Conservation (phyloP, 2,329 filamentous ascomycete species). For the Diaporthe sp. region DNA sequence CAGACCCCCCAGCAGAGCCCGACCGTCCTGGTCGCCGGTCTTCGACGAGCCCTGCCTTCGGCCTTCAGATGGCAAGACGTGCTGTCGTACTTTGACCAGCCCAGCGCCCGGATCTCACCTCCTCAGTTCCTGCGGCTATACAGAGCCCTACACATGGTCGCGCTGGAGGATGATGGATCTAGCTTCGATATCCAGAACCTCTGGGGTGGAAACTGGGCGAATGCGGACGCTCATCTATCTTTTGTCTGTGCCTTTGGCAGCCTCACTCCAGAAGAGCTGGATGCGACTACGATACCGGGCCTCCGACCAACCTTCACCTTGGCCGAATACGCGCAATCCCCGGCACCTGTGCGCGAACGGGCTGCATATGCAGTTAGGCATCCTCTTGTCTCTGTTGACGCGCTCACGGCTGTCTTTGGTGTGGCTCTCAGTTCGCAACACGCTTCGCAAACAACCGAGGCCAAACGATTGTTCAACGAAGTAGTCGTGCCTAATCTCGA, state of each 20-base stretch:
- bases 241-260: slow-evolving; percentile 91
- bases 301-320: slow-evolving; percentile 82
- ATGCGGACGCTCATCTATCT: slow-evolving; percentile 90
- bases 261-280: slow-evolving; percentile 80
- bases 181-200: slow-evolving; percentile 87
- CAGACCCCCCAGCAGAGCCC: slow-evolving; percentile 68
- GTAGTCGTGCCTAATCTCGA: slow-evolving; percentile 81
- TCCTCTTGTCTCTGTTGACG: slow-evolving; percentile 89
- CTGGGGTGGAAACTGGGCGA: slow-evolving; percentile 92
- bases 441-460: slow-evolving; percentile 73
- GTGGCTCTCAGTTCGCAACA: slow-evolving; percentile 73
- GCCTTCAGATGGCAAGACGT: slow-evolving; percentile 80
- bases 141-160: slow-evolving; percentile 81
- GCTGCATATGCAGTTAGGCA: slow-evolving; percentile 79
- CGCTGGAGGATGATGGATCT: slow-evolving; percentile 66
- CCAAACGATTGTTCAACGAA: slow-evolving; percentile 75
- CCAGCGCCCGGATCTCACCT: slow-evolving; percentile 80
- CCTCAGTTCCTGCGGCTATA: slow-evolving; percentile 87
- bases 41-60: slow-evolving; percentile 72
- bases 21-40: slow-evolving; percentile 69
- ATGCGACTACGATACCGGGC: slow-evolving; percentile 86
- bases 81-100: slow-evolving; percentile 84
- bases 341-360: slow-evolving; percentile 63
- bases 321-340: slow-evolving; percentile 66
- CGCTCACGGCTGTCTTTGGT: slow-evolving; percentile 78